A percentile compares a stretch with the other conserved stretches of the same genome.
These are phyloP conservation scores for Vigna angularis DNA, from an alignment of 306 rosid genomes.

Conservation along the genomic window DNA sequence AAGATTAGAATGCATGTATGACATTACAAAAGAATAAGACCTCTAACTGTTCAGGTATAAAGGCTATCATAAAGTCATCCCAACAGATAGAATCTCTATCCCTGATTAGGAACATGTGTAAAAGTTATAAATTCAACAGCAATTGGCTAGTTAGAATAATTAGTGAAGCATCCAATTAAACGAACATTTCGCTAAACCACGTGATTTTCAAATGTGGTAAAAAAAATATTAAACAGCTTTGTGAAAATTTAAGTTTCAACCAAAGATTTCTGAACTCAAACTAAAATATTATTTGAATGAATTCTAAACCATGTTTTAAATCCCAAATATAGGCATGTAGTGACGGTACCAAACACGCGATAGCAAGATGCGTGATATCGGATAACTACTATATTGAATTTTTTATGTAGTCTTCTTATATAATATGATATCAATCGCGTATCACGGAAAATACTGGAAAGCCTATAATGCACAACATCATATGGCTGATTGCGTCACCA, in stretches of 20 bases:
- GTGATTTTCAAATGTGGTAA: not conserved
- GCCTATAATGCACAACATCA: too few relatives aligned
- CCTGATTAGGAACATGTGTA: not conserved
- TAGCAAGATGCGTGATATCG: too few relatives aligned
- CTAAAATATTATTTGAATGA: not conserved
- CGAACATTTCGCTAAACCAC: not conserved
- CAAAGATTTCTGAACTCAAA: not conserved
- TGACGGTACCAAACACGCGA: too few relatives aligned
- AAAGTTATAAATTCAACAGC: not conserved
- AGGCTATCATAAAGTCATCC: not conserved
- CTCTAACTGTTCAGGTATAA: not conserved
- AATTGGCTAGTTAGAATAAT: not conserved
- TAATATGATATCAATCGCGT: too few relatives aligned
- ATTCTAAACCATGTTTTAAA: not conserved
- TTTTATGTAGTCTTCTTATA: too few relatives aligned
- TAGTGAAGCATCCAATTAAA: not conserved
- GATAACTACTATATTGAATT: too few relatives aligned
- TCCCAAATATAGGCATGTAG: too few relatives aligned
- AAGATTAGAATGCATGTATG: conserved; percentile 17
- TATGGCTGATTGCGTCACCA: too few relatives aligned
- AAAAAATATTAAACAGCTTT: not conserved
- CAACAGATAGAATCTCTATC: not conserved
- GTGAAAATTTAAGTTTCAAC: not conserved
- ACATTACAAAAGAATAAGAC: not conserved
- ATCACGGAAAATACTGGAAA: too few relatives aligned